These are phyloP conservation scores for Marasmius oreades DNA, from an alignment of 1,284 basidiomycete genomes.

Conservation along the genomic window DNA sequence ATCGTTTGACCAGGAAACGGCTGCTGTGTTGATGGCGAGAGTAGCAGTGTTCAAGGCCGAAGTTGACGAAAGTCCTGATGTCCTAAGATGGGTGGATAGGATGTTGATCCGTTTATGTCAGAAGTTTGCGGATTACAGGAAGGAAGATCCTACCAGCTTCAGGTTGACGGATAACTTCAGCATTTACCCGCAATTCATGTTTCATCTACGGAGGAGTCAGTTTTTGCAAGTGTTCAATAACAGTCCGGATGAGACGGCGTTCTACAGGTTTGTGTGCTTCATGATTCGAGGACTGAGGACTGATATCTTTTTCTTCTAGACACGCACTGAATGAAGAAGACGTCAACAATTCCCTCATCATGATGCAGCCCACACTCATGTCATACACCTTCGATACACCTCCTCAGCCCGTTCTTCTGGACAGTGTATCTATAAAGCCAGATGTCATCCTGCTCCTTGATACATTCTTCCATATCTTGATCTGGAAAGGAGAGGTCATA, in stretches of 20 bases:
- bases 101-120: slow-evolving; percentile 99
- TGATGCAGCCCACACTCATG: slow-evolving; percentile 99
- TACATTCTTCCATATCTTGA: slow-evolving; percentile 99
- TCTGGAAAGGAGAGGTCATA: slow-evolving; percentile 98
- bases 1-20: slow-evolving; percentile 97
- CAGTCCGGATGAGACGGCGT: slow-evolving; percentile 98
- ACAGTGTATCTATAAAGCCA: slow-evolving; percentile 96
- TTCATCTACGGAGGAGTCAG: slow-evolving; percentile 95
- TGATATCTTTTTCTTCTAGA: slow-evolving; percentile 36
- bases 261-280: slow-evolving; percentile 64
- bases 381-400: slow-evolving; percentile 92
- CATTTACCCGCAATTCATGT: slow-evolving; percentile 99
- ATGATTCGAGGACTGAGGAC: slow-evolving; percentile 8
- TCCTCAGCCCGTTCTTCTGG: slow-evolving; percentile 92
- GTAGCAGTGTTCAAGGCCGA: slow-evolving; percentile 99
- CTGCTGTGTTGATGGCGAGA: slow-evolving; percentile 97
- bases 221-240: slow-evolving; percentile 99
- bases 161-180: slow-evolving; percentile 93
- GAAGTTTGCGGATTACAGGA: slow-evolving; percentile 99
- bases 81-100: slow-evolving; percentile 95
- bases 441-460: slow-evolving; percentile 98
- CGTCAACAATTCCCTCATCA: slow-evolving; percentile 98
- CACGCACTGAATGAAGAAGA: slow-evolving; percentile 97
- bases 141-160: slow-evolving; percentile 97
- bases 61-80: slow-evolving; percentile 97